phyloP scores from a whole-genome alignment of 345 rosid genomes.

The Gossypioides kirkii region DNA sequence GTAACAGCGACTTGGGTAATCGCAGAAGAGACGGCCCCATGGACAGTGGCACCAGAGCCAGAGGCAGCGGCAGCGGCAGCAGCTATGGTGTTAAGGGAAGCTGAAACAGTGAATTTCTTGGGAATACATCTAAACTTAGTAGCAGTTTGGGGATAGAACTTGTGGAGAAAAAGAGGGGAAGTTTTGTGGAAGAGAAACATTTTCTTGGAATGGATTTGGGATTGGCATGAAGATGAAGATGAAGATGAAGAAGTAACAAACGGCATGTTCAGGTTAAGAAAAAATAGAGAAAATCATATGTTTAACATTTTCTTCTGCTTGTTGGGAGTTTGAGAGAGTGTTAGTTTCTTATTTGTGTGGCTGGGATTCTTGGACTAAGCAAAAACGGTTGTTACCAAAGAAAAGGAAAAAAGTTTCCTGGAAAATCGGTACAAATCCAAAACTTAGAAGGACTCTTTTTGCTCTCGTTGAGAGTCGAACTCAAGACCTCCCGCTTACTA shows the following conservation, averaged over 20 bases:
- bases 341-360: not conserved
- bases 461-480: conserved; percentile 81
- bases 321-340: not conserved
- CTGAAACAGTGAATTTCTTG: conserved; percentile 30
- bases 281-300: not conserved
- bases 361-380: not conserved
- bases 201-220: not conserved
- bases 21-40: conserved; percentile 58
- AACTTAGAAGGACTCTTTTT: not conserved
- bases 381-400: not conserved
- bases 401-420: not conserved
- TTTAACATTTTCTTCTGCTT: not conserved
- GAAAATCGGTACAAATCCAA: not conserved
- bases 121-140: conserved; percentile 26
- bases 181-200: conserved; percentile 13
- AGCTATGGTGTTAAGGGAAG: conserved; percentile 43
- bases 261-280: not conserved
- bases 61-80: conserved; percentile 38
- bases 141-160: conserved; percentile 9
- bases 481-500: conserved; percentile 94
- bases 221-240: conserved; percentile 6
- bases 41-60: conserved; percentile 32
- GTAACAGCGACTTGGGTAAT: conserved; percentile 67
- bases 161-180: conserved; percentile 15
- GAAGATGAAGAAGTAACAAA: not conserved